Conservation (phyloP, 1,139 yeast species). For the Magnusiomyces ingens region DNA sequence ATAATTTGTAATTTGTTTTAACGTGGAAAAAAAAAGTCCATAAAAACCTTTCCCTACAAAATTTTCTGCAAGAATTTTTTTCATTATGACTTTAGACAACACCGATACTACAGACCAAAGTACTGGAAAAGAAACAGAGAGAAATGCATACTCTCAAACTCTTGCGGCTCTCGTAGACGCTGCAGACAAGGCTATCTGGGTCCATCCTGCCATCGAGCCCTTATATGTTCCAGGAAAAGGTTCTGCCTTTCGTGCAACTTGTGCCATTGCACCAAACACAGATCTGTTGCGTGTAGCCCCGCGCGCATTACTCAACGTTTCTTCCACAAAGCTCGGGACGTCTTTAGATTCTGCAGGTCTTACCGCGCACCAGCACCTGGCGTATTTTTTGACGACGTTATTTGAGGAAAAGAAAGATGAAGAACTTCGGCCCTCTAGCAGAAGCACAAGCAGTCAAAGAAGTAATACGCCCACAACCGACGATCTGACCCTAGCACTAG, state of each 20-base stretch:
- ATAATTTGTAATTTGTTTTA: background rate
- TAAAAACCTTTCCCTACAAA: background rate
- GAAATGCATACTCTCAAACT: background rate
- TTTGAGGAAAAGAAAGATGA: conserved; percentile 3
- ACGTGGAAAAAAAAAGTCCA: background rate
- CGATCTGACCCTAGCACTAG: background rate
- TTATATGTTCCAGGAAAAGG: conserved; percentile 3
- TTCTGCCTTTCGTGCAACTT: background rate
- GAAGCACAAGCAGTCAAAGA: too few species aligned
- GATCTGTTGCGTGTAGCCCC: background rate
- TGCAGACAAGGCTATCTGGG: background rate
- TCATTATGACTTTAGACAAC: background rate
- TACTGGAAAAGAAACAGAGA: background rate
- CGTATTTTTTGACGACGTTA: conserved; percentile 1
- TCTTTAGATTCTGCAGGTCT: background rate
- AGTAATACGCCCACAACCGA: background rate
- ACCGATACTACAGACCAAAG: background rate
- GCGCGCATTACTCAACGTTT: background rate
- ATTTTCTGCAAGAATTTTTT: background rate
- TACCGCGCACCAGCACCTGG: conserved; percentile 6
- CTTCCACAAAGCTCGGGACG: background rate
- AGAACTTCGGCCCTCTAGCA: conserved; percentile 1
- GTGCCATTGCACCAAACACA: background rate
- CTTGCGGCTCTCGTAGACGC: background rate
- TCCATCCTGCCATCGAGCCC: conserved; percentile 6